A percentile compares a stretch with the other conserved stretches of the same genome.
These are phyloP conservation scores for Cercophora scortea DNA, from an alignment of 495 filamentous ascomycete species.

Conservation along the genomic window DNA sequence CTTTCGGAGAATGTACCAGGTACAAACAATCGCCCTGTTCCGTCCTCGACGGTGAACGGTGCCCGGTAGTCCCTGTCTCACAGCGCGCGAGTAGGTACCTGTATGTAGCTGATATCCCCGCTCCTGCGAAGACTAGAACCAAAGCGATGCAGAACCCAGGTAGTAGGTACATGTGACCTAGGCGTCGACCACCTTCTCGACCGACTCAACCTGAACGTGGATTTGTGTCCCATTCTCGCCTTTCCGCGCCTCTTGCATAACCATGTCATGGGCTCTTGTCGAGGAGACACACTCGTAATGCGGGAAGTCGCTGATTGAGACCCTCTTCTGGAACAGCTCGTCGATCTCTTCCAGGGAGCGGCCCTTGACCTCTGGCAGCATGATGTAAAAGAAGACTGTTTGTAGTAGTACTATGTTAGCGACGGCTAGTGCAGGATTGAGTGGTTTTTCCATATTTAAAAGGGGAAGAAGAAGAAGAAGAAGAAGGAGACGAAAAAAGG, in stretches of 20 bases:
- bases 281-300: not conserved
- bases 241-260: not conserved
- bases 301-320: not conserved
- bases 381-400: constrained; percentile 36
- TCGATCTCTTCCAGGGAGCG: constrained; percentile 46
- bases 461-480: not conserved
- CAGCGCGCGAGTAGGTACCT: too few species aligned
- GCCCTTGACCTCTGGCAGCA: constrained; percentile 42
- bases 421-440: not conserved
- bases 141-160: too few species aligned
- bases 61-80: too few species aligned
- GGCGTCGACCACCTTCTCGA: too few species aligned
- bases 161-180: too few species aligned
- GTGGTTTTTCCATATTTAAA: not conserved
- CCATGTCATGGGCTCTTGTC: not conserved
- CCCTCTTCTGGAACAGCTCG: constrained; percentile 29
- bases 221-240: not conserved
- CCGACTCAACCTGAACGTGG: too few species aligned
- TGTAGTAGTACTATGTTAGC: constrained; percentile 6
- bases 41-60: too few species aligned
- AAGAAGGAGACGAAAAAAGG: not conserved
- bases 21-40: too few species aligned
- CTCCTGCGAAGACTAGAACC: too few species aligned
- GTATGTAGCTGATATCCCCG: too few species aligned
- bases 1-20: too few species aligned